Percentiles rank a stretch among this genome's conserved stretches.
Evolutionary conservation across 1,139 yeast genomes (phyloP).

Genomic region (Diutina scorzettiae): DNA sequence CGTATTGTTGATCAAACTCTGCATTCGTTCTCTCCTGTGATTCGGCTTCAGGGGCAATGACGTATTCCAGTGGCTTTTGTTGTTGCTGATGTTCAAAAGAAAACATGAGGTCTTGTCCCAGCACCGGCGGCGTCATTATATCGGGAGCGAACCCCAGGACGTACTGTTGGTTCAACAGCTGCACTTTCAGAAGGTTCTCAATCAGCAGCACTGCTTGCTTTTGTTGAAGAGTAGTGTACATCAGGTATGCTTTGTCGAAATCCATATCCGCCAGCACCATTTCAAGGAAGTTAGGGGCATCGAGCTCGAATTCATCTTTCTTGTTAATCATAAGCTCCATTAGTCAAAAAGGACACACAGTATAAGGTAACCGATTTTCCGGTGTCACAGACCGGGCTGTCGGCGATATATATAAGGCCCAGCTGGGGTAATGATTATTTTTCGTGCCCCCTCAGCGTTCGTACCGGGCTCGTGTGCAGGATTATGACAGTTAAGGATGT

Average conservation of each 20-base stretch:
- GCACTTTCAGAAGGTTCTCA: constrained; percentile 30
- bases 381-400: too few relatives aligned
- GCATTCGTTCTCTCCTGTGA: not conserved
- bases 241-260: constrained; percentile 34
- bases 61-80: not conserved
- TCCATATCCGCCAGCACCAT: constrained; percentile 26
- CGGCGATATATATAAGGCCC: too few relatives aligned
- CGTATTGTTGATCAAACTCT: constrained; percentile 10
- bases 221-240: constrained; percentile 30
- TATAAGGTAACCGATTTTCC: too few relatives aligned
- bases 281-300: constrained; percentile 9
- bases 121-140: not conserved
- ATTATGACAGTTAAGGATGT: too few relatives aligned
- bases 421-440: too few relatives aligned
- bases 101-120: not conserved
- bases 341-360: too few relatives aligned
- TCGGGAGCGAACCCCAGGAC: not conserved
- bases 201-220: constrained; percentile 25
- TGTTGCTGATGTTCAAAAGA: not conserved
- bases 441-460: not conserved
- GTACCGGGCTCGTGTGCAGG: not conserved
- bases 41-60: not conserved
- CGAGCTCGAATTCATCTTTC: constrained; percentile 3
- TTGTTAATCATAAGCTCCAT: constrained; percentile 6
- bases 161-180: constrained; percentile 11